These are phyloP conservation scores for Acacia concinna DNA, from an alignment of 331 rosid species.

Conservation along the genomic window DNA sequence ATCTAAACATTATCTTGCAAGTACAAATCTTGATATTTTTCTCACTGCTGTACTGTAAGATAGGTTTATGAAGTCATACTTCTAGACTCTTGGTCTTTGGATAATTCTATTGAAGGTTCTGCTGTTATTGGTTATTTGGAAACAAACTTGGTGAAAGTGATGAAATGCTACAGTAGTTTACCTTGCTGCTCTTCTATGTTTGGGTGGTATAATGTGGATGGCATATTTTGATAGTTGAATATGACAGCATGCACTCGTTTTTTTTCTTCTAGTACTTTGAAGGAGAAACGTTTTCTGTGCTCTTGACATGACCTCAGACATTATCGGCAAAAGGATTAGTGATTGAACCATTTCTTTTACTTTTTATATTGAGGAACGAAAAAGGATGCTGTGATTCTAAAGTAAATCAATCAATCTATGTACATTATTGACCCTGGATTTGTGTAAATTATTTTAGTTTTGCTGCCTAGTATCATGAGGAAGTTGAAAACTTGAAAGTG, in stretches of 20 bases:
- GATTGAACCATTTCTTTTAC: slow-evolving; percentile 9
- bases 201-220: neutral
- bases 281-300: neutral
- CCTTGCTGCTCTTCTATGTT: neutral
- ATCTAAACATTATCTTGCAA: neutral
- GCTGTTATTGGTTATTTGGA: neutral
- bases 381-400: neutral
- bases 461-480: slow-evolving; percentile 1
- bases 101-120: slow-evolving; percentile 11
- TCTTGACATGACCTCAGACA: neutral
- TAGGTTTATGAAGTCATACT: neutral
- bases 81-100: neutral
- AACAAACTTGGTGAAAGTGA: slow-evolving; percentile 6
- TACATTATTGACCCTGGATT: slow-evolving; percentile 7
- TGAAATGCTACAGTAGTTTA: neutral
- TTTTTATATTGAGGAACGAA: neutral
- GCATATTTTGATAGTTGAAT: neutral
- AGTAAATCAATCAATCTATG: neutral
- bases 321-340: neutral
- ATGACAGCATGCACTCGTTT: neutral
- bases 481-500: neutral
- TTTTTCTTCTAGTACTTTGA: slow-evolving; percentile 4
- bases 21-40: slow-evolving; percentile 9
- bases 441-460: neutral
- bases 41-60: neutral